These are phyloP conservation scores for Aspergillus sp. DNA, from an alignment of 2,329 filamentous ascomycete species.

Conservation along the genomic window DNA sequence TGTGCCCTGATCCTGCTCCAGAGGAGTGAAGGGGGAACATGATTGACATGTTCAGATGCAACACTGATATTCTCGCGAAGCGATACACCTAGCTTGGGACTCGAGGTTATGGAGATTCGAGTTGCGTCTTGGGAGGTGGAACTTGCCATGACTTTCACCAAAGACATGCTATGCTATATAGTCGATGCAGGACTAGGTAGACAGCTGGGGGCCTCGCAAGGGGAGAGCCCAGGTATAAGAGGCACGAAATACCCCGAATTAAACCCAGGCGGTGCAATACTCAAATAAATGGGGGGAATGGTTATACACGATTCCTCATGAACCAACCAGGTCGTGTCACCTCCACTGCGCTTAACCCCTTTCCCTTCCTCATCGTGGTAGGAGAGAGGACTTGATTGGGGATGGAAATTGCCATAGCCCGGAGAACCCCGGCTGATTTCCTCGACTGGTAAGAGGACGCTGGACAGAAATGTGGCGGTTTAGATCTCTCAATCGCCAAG, in stretches of 20 bases:
- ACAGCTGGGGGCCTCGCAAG: not conserved
- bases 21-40: constrained; percentile 24
- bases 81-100: constrained; percentile 16
- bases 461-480: not conserved
- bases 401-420: not conserved
- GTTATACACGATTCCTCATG: not conserved
- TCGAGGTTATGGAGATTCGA: constrained; percentile 18
- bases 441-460: not conserved
- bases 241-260: not conserved
- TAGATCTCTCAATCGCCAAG: not conserved
- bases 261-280: not conserved
- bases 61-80: constrained; percentile 15
- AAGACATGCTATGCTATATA: not conserved
- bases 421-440: not conserved
- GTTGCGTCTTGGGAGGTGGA: constrained; percentile 16
- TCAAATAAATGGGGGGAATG: not conserved
- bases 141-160: not conserved
- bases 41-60: constrained; percentile 5
- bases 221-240: not conserved
- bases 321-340: constrained; percentile 11
- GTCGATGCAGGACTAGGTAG: not conserved
- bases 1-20: constrained; percentile 57
- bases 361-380: not conserved
- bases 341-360: not conserved
- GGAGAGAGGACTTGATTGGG: not conserved